Evolutionary conservation across 257 asterid genomes (phyloP), one percentile per base, ranked within the genome.

Genomic region (Salvia hispanica): DNA sequence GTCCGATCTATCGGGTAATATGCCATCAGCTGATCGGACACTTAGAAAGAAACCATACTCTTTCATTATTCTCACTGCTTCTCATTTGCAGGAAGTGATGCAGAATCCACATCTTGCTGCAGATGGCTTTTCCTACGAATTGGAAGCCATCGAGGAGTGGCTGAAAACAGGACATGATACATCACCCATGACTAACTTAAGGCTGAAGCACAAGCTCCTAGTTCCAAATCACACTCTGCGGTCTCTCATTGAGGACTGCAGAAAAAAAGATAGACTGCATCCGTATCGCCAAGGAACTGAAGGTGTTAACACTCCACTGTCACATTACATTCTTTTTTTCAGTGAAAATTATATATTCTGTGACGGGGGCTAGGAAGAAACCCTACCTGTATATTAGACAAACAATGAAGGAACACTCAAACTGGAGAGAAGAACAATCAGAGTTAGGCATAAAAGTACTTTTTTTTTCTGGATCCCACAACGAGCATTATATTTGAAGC

Each of bases 61-160:
- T 46, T 31, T 21, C 16, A 45, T 56, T 13, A 11, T 21, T 58
- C 14, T 62, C 14, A 67, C 42, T 33, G 45, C 5, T 44, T 72
- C 9, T 9, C 45, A 4, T 21, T 14, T 69, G 81, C 81, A 89
- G 96, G 87, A 79, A 21, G 78, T 84, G 44, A 86, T 89, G 95
- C 79, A 80, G 77, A 77, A 83, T 71, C 95, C 95, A 21, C 86
- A 83, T 57, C 58, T 89, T 28, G 95, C 90, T n/a, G 86, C 90
- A 3, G 96, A 89, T 72, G 92, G 96, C 63, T 86, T 81, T 76
- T 86, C 90, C 5, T 89, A 89, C 40, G 96, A 89, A 77, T 70
- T 75, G 16, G 87, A 81, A 66, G 92, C 92, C 21, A 86, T 84
- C 45, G 79, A 83, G 5, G 82, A 74, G 77, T 84, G 96, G 94